Evolutionary conservation across 2,329 filamentous ascomycete genomes (phyloP).

Genomic region (Aureobasidium leucospermi): DNA sequence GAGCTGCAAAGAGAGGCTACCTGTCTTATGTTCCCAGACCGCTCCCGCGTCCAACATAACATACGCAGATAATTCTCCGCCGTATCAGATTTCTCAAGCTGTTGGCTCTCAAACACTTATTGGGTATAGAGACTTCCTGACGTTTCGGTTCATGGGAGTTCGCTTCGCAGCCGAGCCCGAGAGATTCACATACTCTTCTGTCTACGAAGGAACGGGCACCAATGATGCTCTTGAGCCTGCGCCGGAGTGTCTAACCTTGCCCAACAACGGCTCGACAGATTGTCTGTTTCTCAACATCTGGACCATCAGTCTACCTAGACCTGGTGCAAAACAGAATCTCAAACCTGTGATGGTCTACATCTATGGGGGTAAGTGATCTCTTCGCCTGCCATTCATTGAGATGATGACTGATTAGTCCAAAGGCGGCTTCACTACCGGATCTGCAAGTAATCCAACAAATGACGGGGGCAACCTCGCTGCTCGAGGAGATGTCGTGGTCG

Average conservation of each 20-base stretch:
- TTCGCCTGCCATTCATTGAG: too few relatives aligned
- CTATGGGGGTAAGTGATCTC: constrained; percentile 20
- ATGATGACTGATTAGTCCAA: constrained; percentile 25
- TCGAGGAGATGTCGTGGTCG: constrained; percentile 39
- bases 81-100: constrained; percentile 18
- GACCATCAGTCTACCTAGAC: constrained; percentile 28
- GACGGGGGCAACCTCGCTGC: constrained; percentile 41
- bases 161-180: constrained; percentile 19
- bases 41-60: constrained; percentile 19
- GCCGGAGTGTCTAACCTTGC: constrained; percentile 17
- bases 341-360: constrained; percentile 38
- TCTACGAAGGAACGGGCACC: constrained; percentile 15
- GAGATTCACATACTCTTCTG: constrained; percentile 18
- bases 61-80: constrained; percentile 16
- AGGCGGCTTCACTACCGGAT: constrained; percentile 36
- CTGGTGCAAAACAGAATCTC: constrained; percentile 22
- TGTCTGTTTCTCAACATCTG: constrained; percentile 36
- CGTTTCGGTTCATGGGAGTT: constrained; percentile 19
- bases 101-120: constrained; percentile 18
- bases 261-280: constrained; percentile 22
- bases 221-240: constrained; percentile 16
- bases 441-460: constrained; percentile 37
- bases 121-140: constrained; percentile 19
- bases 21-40: constrained; percentile 20
- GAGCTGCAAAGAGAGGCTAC: constrained; percentile 15